Evolutionary conservation across 108 stramenopile genomes (phyloP).

Genomic region (Mayamaea pseudoterrestris): DNA sequence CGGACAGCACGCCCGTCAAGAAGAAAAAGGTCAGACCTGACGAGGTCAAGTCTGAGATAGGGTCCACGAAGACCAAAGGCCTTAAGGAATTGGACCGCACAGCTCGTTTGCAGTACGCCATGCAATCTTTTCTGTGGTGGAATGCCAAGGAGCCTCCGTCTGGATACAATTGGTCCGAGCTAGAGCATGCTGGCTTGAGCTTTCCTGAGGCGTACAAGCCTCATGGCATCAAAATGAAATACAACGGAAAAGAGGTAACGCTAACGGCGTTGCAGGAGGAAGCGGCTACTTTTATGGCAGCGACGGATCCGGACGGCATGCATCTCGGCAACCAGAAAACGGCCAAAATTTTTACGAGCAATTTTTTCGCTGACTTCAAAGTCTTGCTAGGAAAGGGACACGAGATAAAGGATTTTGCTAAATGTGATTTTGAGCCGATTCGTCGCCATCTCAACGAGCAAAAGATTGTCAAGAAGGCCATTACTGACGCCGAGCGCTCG

Average conservation of each 20-base stretch:
- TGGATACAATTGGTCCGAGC: conserved; percentile 83
- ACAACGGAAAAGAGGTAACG: conserved; percentile 84
- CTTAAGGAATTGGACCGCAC: conserved; percentile 67
- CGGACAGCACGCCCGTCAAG: too few species aligned
- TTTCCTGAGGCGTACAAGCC: conserved; percentile 91
- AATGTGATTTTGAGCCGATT: conserved; percentile 92
- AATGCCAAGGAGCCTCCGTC: conserved; percentile 67
- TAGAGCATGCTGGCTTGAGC: conserved; percentile 33
- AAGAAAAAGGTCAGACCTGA: neutral
- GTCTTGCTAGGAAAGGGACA: conserved; percentile 65
- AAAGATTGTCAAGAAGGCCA: conserved; percentile 84
- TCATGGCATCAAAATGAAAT: conserved; percentile 88
- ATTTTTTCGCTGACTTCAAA: conserved; percentile 92
- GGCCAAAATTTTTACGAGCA: conserved; percentile 87
- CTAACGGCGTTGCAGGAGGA: conserved; percentile 91
- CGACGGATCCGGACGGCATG: conserved; percentile 92
- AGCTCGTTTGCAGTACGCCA: conserved; percentile 73
- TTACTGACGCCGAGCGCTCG: conserved; percentile 90
- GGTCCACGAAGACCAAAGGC: conserved; percentile 4
- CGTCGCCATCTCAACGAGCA: conserved; percentile 75
- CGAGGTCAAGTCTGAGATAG: neutral
- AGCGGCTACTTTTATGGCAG: conserved; percentile 96
- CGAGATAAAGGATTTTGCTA: conserved; percentile 78
- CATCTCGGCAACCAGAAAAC: conserved; percentile 90
- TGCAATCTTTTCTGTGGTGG: conserved; percentile 90